Percentiles rank a stretch among this genome's conserved stretches.
Evolutionary conservation across 495 filamentous ascomycete genomes (phyloP).

Genomic region (Neurospora sp.): DNA sequence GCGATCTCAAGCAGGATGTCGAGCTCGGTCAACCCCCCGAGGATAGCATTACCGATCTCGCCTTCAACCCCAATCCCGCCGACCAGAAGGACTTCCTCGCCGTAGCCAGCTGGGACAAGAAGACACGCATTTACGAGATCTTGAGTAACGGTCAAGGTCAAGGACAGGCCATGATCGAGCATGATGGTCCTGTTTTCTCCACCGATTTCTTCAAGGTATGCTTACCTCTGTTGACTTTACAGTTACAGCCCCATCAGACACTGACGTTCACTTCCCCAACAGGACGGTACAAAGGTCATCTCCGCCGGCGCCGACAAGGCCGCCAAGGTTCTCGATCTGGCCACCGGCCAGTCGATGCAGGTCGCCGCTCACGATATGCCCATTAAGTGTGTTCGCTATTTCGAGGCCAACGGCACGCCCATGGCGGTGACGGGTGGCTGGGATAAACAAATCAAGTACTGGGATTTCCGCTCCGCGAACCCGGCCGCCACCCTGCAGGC

Average conservation of each 20-base stretch:
- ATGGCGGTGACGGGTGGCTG: constrained; percentile 85
- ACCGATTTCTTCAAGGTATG: constrained; percentile 74
- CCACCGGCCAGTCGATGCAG: constrained; percentile 42
- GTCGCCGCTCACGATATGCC: constrained; percentile 74
- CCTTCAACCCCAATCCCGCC: constrained; percentile 53
- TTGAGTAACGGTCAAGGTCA: constrained; percentile 55
- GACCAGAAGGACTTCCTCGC: constrained; percentile 61
- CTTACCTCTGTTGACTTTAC: neutral
- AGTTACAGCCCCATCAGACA: neutral
- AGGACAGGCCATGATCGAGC: constrained; percentile 61
- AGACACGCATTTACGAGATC: constrained; percentile 83
- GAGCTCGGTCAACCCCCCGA: constrained; percentile 63
- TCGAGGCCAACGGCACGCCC: constrained; percentile 45
- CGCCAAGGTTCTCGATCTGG: constrained; percentile 67
- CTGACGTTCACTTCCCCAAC: neutral
- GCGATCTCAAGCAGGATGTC: constrained; percentile 86
- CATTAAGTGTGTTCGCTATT: constrained; percentile 69
- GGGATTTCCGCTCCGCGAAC: constrained; percentile 63
- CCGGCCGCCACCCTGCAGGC: constrained; percentile 55
- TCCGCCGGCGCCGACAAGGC: constrained; percentile 79
- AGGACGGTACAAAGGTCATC: constrained; percentile 62
- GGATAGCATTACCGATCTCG: constrained; percentile 74
- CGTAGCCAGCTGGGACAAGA: constrained; percentile 85
- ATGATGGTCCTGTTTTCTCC: constrained; percentile 64
- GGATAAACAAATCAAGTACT: constrained; percentile 95